These are phyloP conservation scores for Fragosphaeria purpurea DNA, from an alignment of 2,329 filamentous ascomycete species.

Conservation along the genomic window DNA sequence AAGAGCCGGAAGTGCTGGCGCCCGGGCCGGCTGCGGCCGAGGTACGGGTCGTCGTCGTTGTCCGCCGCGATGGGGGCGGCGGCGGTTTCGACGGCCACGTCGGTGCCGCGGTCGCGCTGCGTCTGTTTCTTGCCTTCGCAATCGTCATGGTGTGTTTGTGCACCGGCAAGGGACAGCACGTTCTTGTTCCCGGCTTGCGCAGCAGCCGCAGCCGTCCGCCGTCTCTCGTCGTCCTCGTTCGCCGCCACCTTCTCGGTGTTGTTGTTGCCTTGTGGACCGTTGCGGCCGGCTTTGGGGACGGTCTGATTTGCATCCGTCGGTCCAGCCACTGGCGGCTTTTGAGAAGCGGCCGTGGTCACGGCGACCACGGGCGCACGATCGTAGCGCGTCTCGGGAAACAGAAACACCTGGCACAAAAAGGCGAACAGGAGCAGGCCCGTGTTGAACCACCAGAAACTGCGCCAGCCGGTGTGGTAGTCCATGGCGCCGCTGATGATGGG, in stretches of 20 bases:
- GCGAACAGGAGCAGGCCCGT: slow-evolving; percentile 41
- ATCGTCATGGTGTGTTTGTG: too few relatives aligned
- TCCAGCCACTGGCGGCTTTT: neutral
- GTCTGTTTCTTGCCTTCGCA: slow-evolving; percentile 4
- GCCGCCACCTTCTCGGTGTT: too few relatives aligned
- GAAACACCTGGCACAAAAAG: slow-evolving; percentile 42
- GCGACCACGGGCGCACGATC: slow-evolving; percentile 25
- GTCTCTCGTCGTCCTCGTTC: too few relatives aligned
- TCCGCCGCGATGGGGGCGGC: neutral
- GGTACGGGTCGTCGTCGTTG: slow-evolving; percentile 36
- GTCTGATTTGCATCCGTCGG: too few relatives aligned
- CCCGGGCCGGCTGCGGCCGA: slow-evolving; percentile 44
- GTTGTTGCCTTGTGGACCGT: too few relatives aligned
- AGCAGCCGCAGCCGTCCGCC: neutral
- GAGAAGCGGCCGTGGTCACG: neutral
- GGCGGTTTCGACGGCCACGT: neutral
- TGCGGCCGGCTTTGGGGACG: too few relatives aligned
- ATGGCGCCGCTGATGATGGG: slow-evolving; percentile 40
- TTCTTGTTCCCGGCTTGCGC: neutral
- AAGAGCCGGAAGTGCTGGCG: slow-evolving; percentile 46
- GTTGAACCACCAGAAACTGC: slow-evolving; percentile 58
- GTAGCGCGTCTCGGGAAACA: slow-evolving; percentile 56
- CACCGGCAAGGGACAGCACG: too few relatives aligned
- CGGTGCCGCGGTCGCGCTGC: neutral
- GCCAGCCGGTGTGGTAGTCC: slow-evolving; percentile 47